These are phyloP conservation scores for Dioszegia aurantiaca DNA, from an alignment of 768 basidiomycete genomes.

Conservation along the genomic window DNA sequence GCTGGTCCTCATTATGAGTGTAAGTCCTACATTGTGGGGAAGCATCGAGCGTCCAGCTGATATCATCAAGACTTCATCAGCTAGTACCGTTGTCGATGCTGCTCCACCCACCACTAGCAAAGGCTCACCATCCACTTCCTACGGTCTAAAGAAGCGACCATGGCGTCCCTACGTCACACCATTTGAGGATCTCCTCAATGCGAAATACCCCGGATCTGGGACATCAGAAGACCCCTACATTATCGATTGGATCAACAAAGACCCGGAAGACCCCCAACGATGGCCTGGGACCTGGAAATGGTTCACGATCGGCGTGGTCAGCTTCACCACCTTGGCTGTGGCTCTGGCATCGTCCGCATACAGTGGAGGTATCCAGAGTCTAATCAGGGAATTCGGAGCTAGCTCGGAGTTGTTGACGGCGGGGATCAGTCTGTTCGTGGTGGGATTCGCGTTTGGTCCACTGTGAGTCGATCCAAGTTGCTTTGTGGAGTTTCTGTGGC, in stretches of 20 bases:
- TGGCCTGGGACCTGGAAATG: constrained; percentile 45
- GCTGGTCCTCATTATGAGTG: not conserved
- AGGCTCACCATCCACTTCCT: not conserved
- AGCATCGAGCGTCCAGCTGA: not conserved
- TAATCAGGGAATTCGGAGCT: constrained; percentile 31
- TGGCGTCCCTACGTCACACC: constrained; percentile 46
- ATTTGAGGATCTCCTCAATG: constrained; percentile 32
- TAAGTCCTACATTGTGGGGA: not conserved
- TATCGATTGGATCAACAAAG: constrained; percentile 48
- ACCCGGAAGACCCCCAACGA: constrained; percentile 48
- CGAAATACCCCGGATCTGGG: constrained; percentile 44
- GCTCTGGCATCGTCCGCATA: constrained; percentile 45
- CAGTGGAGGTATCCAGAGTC: constrained; percentile 31
- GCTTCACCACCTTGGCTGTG: constrained; percentile 44
- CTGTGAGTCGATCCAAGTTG: constrained; percentile 18
- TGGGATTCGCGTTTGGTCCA: constrained; percentile 53
- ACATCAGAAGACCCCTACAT: constrained; percentile 48
- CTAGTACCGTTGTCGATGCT: not conserved
- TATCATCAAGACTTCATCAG: constrained; percentile 1
- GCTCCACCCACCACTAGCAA: not conserved
- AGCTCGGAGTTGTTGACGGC: constrained; percentile 36
- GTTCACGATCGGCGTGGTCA: constrained; percentile 36
- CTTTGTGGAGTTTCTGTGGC: constrained; percentile 29
- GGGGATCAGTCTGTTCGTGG: constrained; percentile 51
- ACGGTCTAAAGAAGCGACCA: constrained; percentile 30